These are phyloP conservation scores for Crithidia expoeki DNA, from an alignment of 208 protist genomes.

Conservation along the genomic window DNA sequence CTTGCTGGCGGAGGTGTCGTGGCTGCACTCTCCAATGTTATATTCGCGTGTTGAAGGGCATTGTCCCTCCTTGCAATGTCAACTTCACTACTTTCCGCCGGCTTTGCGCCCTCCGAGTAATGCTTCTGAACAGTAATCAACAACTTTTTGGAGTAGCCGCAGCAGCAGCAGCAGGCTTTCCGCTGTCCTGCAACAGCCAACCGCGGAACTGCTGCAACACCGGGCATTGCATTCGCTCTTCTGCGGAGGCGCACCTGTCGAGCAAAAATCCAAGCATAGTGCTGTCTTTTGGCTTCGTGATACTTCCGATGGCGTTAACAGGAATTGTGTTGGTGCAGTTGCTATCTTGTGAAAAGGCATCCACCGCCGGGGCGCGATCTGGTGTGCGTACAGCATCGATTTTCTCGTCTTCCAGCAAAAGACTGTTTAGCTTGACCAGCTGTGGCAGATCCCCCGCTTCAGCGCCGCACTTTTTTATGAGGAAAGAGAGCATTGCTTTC, in stretches of 20 bases:
- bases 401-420: conserved; percentile 23
- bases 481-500: conserved; percentile 21
- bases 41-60: neutral
- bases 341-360: neutral
- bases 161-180: neutral
- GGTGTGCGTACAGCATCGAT: neutral
- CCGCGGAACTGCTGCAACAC: conserved; percentile 21
- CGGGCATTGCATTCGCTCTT: conserved; percentile 24
- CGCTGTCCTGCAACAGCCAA: conserved; percentile 15
- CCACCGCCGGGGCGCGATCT: neutral
- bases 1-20: neutral
- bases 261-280: conserved; percentile 24
- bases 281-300: neutral
- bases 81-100: neutral
- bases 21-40: neutral
- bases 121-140: neutral
- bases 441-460: conserved; percentile 25
- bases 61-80: too few species aligned
- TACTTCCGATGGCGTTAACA: neutral
- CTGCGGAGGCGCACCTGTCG: conserved; percentile 10
- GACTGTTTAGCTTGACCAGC: conserved; percentile 12
- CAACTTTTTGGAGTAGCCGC: neutral
- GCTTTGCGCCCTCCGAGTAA: neutral
- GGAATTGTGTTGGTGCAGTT: neutral
- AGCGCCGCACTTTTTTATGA: conserved; percentile 24